Percentiles rank a stretch among this genome's conserved stretches.
Conservation (phyloP, 495 filamentous ascomycete genomes). For the Hypoxylon lienhwacheense region DNA sequence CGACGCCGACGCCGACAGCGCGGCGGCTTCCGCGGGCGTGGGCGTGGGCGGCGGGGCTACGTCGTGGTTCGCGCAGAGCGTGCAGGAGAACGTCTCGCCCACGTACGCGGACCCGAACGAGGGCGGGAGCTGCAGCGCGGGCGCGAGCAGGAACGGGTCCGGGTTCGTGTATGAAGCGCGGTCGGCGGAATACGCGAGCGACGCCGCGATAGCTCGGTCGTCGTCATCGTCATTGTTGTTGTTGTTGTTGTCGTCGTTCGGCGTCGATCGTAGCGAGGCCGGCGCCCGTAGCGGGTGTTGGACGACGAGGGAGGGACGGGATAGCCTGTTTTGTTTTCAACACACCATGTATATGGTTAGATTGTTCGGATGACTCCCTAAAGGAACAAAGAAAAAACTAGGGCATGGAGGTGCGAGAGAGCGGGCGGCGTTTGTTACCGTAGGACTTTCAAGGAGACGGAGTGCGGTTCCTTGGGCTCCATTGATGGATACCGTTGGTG, state of each 20-base stretch:
- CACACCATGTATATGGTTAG: neutral
- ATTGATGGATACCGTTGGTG: constrained; percentile 59
- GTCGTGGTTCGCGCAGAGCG: constrained; percentile 92
- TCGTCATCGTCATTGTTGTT: too few relatives aligned
- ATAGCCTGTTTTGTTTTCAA: constrained; percentile 45
- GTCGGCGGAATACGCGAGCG: constrained; percentile 47
- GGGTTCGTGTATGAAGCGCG: constrained; percentile 47
- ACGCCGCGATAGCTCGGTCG: constrained; percentile 43
- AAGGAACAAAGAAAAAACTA: too few relatives aligned
- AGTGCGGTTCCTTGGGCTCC: constrained; percentile 74
- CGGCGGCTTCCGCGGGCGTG: neutral
- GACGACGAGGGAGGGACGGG: constrained; percentile 55
- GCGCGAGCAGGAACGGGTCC: constrained; percentile 51
- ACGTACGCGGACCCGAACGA: constrained; percentile 94
- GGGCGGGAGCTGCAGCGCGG: constrained; percentile 82
- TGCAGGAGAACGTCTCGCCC: constrained; percentile 92
- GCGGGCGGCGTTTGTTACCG: constrained; percentile 49
- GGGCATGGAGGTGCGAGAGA: too few relatives aligned
- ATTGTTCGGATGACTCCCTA: too few relatives aligned
- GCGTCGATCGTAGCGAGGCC: constrained; percentile 25
- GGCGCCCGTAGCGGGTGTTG: constrained; percentile 50
- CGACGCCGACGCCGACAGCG: too few relatives aligned
- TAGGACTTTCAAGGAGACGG: constrained; percentile 82
- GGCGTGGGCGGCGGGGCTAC: constrained; percentile 35
- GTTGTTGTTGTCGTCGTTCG: too few relatives aligned